Base-by-base conservation (phyloP, 129 eudicot species). In the Helianthus tuberosus region DNA sequence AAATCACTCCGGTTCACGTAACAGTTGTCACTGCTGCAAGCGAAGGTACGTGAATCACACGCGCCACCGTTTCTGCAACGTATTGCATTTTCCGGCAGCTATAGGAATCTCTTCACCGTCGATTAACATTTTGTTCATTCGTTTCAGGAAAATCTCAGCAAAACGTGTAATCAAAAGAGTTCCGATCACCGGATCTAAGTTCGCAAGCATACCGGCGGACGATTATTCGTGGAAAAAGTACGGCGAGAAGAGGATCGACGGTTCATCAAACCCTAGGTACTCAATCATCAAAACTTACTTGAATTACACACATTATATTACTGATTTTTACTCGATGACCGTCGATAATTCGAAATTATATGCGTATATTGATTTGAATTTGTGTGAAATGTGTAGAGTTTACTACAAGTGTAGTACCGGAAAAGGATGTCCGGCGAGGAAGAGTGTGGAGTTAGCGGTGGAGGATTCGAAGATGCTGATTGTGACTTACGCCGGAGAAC, bases 211-310 rank as follows among this genome's bases (percentile, higher is more conserved):
- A 11, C 98, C 98, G 6, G 79, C 88, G 11, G 98, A 92, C 58
- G 90, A 89, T 79, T 92, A 66, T 64, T 89, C 98, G 0, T 92
- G 98, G 98, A 87, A 85, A 64, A 92, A 92, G 35, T 89, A 92
- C 68, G 96, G 96, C 47, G 96, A 92, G 69, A 92, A 92, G 83
- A 83, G 80, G 17, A 82, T 86, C 79, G 80, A 83, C 44, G 98
- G 96, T 46, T 84, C 96, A 3, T 84, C 80, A 3, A 82, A 84
- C 43, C 94, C 96, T 64, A 81, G 98, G 97, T 89, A 84, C 57
- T 35, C 29, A 53, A 46, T 15, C 16, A 53, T 13, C 35, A 17
- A 27, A 68, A 73, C 61, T 8, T 17, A 8, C 63, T 29, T 69
- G 9, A 14, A 29, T 44, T 12, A 46, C 58, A 12, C 46, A 55